These are phyloP conservation scores for Isatis tinctoria DNA, from an alignment of 345 rosid species.

Conservation along the genomic window DNA sequence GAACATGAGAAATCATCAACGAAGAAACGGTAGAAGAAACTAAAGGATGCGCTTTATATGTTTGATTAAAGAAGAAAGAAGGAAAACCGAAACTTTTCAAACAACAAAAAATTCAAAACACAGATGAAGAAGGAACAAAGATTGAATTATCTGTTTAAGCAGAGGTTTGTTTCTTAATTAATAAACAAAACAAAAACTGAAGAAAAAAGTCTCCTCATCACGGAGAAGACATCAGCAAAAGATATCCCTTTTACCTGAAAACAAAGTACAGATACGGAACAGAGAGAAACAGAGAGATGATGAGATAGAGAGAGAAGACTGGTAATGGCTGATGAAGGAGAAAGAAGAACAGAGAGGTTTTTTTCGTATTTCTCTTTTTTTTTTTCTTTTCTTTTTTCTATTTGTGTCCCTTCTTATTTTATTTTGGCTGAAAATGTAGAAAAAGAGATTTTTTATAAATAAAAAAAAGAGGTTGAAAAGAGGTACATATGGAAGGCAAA, in stretches of 20 bases:
- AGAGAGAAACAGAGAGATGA: slow-evolving; percentile 18
- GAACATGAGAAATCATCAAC: slow-evolving; percentile 20
- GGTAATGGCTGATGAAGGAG: slow-evolving; percentile 25
- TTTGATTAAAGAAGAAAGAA: neutral
- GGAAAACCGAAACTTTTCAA: neutral
- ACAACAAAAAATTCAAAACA: neutral
- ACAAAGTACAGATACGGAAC: slow-evolving; percentile 19
- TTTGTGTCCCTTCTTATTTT: neutral
- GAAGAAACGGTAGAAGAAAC: neutral
- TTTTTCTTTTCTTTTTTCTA: neutral
- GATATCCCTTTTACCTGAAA: neutral
- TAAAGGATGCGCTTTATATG: neutral
- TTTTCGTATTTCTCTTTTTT: neutral
- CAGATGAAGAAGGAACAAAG: neutral
- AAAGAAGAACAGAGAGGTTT: slow-evolving; percentile 17
- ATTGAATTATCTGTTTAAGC: neutral
- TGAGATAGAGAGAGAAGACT: neutral
- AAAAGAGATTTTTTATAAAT: neutral
- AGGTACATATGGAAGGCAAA: neutral
- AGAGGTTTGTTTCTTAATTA: neutral
- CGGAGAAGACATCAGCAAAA: slow-evolving; percentile 1
- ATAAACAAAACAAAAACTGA: neutral
- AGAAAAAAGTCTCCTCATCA: neutral
- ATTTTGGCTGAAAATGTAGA: neutral
- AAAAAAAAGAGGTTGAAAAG: slow-evolving; percentile 19